A percentile compares a stretch with the other conserved stretches of the same genome.
Evolutionary conservation across 768 basidiomycete species (phyloP).

Genomic region (Inosperma sp.): DNA sequence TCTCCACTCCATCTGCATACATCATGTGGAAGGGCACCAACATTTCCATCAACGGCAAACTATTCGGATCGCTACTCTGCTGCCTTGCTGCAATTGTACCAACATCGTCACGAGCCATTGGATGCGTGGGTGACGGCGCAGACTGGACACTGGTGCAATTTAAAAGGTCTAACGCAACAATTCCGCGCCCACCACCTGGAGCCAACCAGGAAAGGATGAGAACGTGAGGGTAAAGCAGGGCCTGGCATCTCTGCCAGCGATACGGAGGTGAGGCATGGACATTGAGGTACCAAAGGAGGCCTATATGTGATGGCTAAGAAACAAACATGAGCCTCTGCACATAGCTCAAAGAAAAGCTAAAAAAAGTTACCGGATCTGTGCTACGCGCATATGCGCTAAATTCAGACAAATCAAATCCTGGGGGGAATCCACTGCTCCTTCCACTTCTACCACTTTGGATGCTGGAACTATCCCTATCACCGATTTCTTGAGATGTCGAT

Average conservation of each 20-base stretch:
- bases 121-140: conserved; percentile 77
- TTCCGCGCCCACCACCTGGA: conserved; percentile 74
- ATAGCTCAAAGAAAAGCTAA: conserved; percentile 2
- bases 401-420: conserved; percentile 42
- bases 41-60: conserved; percentile 57
- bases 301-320: conserved; percentile 81
- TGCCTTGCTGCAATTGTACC: conserved; percentile 76
- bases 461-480: too few relatives aligned
- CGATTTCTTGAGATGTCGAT: conserved; percentile 20
- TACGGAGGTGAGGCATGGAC: conserved; percentile 80
- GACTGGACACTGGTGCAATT: conserved; percentile 85
- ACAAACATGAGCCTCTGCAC: conserved; percentile 20
- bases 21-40: conserved; percentile 89
- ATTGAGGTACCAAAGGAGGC: conserved; percentile 87
- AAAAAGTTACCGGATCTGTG: conserved; percentile 41
- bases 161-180: conserved; percentile 80
- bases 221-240: conserved; percentile 76
- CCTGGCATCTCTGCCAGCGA: conserved; percentile 78
- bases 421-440: conserved; percentile 34
- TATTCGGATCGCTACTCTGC: conserved; percentile 48
- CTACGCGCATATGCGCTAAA: conserved; percentile 47
- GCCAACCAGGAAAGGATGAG: conserved; percentile 85
- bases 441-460: conserved; percentile 30
- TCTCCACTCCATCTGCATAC: conserved; percentile 85
- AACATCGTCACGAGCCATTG: conserved; percentile 77